Conservation (phyloP, 1,284 basidiomycete species). For the Ganoderma lingzhi region DNA sequence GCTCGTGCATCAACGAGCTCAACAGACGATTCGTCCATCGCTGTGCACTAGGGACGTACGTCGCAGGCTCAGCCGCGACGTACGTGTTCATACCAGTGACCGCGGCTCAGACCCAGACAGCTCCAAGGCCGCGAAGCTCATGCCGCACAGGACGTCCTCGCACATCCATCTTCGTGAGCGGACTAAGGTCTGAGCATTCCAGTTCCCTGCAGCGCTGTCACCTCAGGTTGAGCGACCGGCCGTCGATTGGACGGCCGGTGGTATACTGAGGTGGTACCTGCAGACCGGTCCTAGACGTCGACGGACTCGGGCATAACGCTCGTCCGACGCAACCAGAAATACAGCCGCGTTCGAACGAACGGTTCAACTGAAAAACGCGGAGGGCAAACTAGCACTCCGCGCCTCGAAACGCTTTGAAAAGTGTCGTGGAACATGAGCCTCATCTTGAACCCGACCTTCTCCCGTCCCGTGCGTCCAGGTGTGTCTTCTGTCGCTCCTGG, state of each 20-base stretch:
- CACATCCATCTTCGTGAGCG: conserved; percentile 15
- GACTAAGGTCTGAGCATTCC: conserved; percentile 7
- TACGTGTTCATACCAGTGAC: not conserved
- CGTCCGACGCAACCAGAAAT: conserved; percentile 5
- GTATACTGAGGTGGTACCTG: not conserved
- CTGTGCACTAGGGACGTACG: not conserved
- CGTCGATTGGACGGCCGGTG: not conserved
- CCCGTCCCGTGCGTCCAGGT: not conserved
- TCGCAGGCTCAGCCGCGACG: not conserved
- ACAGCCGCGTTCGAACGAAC: not conserved
- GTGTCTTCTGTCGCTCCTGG: conserved; percentile 7
- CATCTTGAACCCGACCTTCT: not conserved
- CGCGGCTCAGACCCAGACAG: conserved; percentile 11
- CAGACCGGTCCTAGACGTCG: conserved; percentile 2
- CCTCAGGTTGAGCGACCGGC: not conserved
- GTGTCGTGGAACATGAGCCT: not conserved
- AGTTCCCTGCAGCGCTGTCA: not conserved
- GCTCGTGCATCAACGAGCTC: not conserved
- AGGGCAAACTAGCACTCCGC: not conserved
- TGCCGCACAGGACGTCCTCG: conserved; percentile 5
- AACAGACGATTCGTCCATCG: not conserved
- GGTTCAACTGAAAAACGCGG: not conserved
- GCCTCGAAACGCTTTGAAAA: not conserved
- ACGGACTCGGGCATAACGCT: not conserved
- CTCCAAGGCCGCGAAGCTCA: conserved; percentile 7